Percentiles rank a stretch among this genome's conserved stretches.
These are phyloP conservation scores for Candida manassasensis DNA, from an alignment of 805 yeast genomes.

Conservation along the genomic window DNA sequence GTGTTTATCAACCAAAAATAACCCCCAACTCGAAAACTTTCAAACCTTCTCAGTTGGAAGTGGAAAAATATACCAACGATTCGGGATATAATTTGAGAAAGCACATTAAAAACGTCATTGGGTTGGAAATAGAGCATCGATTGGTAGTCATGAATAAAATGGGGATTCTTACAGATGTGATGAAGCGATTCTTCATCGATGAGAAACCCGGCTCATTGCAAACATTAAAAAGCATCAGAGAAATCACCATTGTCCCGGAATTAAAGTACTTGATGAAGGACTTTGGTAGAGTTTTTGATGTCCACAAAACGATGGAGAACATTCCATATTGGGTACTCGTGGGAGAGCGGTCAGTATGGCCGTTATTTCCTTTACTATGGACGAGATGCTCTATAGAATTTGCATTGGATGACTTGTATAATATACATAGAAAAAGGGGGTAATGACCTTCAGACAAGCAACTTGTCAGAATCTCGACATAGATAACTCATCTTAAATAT, in stretches of 20 bases:
- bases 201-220: constrained; percentile 72
- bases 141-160: constrained; percentile 73
- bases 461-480: constrained; percentile 7
- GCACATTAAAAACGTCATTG: constrained; percentile 48
- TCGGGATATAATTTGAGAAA: constrained; percentile 27
- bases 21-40: constrained; percentile 3
- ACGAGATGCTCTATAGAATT: constrained; percentile 88
- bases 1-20: constrained; percentile 5
- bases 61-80: constrained; percentile 30
- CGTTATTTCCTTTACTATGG: constrained; percentile 75
- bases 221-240: constrained; percentile 57
- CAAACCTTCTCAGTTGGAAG: constrained; percentile 3
- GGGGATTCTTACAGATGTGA: constrained; percentile 64
- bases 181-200: constrained; percentile 78
- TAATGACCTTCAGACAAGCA: constrained; percentile 17
- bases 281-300: constrained; percentile 73
- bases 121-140: constrained; percentile 81
- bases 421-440: constrained; percentile 32
- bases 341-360: constrained; percentile 94
- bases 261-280: constrained; percentile 64
- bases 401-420: constrained; percentile 73
- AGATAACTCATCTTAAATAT: constrained; percentile 42
- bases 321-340: constrained; percentile 85
- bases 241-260: constrained; percentile 88
- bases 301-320: constrained; percentile 62